A percentile compares a stretch with the other conserved stretches of the same genome.
These are phyloP conservation scores for Geotrichum klebahnii DNA, from an alignment of 1,139 yeast species.

Conservation along the genomic window DNA sequence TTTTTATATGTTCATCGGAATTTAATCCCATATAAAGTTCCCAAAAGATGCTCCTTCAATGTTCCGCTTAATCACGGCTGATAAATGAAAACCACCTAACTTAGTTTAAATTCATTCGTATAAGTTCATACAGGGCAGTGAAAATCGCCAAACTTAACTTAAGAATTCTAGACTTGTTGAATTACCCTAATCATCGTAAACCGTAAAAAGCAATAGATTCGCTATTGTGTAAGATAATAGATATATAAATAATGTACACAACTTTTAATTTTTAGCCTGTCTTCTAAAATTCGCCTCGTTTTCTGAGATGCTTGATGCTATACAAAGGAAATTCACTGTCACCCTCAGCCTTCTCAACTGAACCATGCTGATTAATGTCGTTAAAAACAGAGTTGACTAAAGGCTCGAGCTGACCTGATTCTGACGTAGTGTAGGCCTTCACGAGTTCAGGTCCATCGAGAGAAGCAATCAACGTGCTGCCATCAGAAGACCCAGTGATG, in stretches of 20 bases:
- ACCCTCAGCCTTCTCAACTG: slow-evolving; percentile 27
- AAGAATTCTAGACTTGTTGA: too few species aligned
- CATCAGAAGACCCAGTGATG: slow-evolving; percentile 35
- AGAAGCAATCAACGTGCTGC: slow-evolving; percentile 44
- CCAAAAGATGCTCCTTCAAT: too few species aligned
- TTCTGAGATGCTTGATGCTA: slow-evolving; percentile 60
- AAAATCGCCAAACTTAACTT: too few species aligned
- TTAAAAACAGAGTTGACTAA: slow-evolving; percentile 17
- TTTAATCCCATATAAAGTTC: too few species aligned
- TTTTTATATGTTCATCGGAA: too few species aligned
- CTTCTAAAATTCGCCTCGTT: slow-evolving; percentile 76
- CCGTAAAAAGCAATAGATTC: too few species aligned
- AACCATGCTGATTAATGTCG: slow-evolving; percentile 27
- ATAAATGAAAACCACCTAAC: too few species aligned
- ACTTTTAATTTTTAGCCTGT: background rate
- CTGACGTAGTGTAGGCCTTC: background rate
- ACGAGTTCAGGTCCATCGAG: slow-evolving; percentile 40
- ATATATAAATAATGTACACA: slow-evolving; percentile 1
- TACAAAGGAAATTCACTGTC: slow-evolving; percentile 60
- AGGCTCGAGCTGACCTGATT: slow-evolving; percentile 2
- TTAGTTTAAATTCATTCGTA: too few species aligned
- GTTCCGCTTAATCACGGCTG: too few species aligned
- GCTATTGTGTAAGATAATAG: too few species aligned
- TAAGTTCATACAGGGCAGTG: too few species aligned
- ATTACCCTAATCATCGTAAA: too few species aligned